phyloP scores from a whole-genome alignment of 2,329 filamentous ascomycete species.

The Ceratocystis smalleyi region DNA sequence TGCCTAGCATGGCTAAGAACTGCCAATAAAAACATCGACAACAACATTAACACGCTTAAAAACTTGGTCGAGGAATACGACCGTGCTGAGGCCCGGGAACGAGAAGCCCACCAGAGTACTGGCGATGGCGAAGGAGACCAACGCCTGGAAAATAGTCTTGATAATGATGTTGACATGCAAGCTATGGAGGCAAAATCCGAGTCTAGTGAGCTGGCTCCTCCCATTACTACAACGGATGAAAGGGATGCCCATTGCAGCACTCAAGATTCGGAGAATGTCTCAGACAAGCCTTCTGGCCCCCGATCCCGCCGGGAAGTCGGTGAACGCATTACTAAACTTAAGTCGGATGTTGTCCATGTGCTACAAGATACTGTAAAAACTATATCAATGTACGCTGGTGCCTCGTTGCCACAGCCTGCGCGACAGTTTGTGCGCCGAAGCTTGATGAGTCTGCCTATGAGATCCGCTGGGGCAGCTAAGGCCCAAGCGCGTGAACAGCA shows the following conservation, averaged over 20 bases:
- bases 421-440: conserved; percentile 68
- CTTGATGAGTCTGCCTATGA: conserved; percentile 66
- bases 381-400: conserved; percentile 82
- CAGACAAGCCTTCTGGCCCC: neutral
- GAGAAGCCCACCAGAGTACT: conserved; percentile 5
- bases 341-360: conserved; percentile 57
- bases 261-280: neutral
- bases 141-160: conserved; percentile 7
- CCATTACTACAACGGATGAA: neutral
- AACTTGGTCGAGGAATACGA: conserved; percentile 71
- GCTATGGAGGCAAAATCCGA: conserved; percentile 21
- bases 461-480: conserved; percentile 56
- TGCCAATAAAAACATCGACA: conserved; percentile 67
- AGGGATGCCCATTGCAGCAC: neutral
- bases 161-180: conserved; percentile 17
- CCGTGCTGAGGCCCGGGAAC: conserved; percentile 24
- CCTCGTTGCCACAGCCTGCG: conserved; percentile 79
- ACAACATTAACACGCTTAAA: conserved; percentile 58
- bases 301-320: conserved; percentile 29
- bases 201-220: conserved; percentile 16
- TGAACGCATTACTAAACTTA: conserved; percentile 50
- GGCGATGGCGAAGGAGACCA: conserved; percentile 12
- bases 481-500: conserved; percentile 10
- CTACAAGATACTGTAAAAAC: conserved; percentile 69
- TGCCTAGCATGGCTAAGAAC: conserved; percentile 66